Conservation (phyloP, 106 monocot genomes). For the Ottelia alismoides region DNA sequence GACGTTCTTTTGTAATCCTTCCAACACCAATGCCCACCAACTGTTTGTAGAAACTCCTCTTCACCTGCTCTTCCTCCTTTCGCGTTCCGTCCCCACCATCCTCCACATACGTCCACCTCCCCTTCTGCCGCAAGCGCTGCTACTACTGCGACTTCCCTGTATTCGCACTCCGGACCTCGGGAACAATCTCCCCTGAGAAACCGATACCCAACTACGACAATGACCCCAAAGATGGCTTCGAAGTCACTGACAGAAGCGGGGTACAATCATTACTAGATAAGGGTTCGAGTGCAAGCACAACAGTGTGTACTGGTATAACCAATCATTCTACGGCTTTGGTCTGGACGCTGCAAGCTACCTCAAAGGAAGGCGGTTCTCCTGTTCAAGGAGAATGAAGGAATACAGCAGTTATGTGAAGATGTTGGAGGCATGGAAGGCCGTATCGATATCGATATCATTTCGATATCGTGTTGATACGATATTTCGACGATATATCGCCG, state of each 20-base stretch:
- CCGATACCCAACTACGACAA: slow-evolving; percentile 1
- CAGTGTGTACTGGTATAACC: slow-evolving; percentile 69
- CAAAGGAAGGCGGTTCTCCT: slow-evolving; percentile 55
- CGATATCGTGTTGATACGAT: too few relatives aligned
- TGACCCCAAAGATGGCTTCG: slow-evolving; percentile 53
- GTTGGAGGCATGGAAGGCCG: too few relatives aligned
- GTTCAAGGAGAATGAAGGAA: slow-evolving; percentile 60
- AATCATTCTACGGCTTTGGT: slow-evolving; percentile 65
- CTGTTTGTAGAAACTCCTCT: too few relatives aligned
- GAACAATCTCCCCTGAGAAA: slow-evolving; percentile 43
- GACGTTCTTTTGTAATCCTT: too few relatives aligned
- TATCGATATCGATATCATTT: too few relatives aligned
- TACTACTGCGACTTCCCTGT: slow-evolving; percentile 97
- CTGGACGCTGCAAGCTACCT: slow-evolving; percentile 75
- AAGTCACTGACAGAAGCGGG: slow-evolving; percentile 34
- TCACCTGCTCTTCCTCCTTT: too few relatives aligned
- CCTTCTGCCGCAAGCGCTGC: slow-evolving; percentile 95
- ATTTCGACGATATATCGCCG: too few relatives aligned
- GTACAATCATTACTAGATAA: slow-evolving; percentile 83
- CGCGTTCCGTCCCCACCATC: slow-evolving; percentile 26
- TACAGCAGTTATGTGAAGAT: slow-evolving; percentile 48
- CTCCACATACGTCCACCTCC: slow-evolving; percentile 92
- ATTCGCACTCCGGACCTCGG: slow-evolving; percentile 63
- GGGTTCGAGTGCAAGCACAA: slow-evolving; percentile 83
- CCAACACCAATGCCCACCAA: too few relatives aligned